Evolutionary conservation across 2,329 filamentous ascomycete species (phyloP), one percentile per base, ranked within the genome.

Genomic region (Talaromyces sp.): DNA sequence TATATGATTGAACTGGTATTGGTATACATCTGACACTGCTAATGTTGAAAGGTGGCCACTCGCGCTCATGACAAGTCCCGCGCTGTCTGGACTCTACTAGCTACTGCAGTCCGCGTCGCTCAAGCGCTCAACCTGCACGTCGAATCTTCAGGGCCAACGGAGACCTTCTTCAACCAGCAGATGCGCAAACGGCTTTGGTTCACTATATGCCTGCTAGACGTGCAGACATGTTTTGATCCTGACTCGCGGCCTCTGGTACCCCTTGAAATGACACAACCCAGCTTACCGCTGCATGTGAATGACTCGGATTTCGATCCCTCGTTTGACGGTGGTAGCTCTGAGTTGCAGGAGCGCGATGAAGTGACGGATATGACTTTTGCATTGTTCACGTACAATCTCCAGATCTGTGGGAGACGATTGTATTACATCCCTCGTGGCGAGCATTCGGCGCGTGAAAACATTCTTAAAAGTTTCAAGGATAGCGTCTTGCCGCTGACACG

Each of bases 321-420:
- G 5, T 54, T 11, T 70, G 70, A 5, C 10, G 61, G 3, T 3
- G 49, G 58, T 7, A n/a, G n/a, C n/a, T n/a, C n/a, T n/a, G n/a
- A n/a, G n/a, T 34, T 69, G n/a, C 54, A 65, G 11, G 65, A 70
- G 25, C 68, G 67, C 17, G 62, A 71, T 27, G 72, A 65, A 0
- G 61, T 75, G 13, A 73, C 72, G 1, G 73, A 76, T 31, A 71
- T 67, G n/a, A 75, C 73, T 0, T 73, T 70, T 60, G 69, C 73
- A 5, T 67, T 73, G n/a, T 59, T 76, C 15, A 72, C 69, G 3
- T 76, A 74, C 49, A 63, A 67, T 31, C 61, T 69, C 5, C 70
- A 72, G 64, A 53, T 64, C 3, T 65, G 68, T 22, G 71, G 70
- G 1, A 67, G 73, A 7, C 54, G 67, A 1, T 36, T 73, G 11